These are phyloP conservation scores for Limnomonas spitsbergensis DNA, from an alignment of 139 green algal species.

Conservation along the genomic window DNA sequence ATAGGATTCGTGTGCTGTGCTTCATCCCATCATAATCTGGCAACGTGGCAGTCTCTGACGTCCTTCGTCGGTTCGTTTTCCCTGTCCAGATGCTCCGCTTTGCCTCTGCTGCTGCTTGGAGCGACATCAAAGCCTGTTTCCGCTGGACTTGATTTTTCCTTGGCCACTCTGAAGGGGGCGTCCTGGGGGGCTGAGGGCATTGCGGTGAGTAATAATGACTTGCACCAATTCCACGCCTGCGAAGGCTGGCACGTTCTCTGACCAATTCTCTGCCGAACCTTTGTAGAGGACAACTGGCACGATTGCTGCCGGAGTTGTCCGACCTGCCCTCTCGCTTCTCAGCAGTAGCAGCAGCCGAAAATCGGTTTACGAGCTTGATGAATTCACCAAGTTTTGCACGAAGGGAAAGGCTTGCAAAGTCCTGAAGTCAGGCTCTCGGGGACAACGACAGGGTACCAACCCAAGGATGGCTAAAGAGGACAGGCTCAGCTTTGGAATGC, in stretches of 20 bases:
- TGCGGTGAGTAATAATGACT: background rate
- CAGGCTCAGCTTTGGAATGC: conserved; percentile 2
- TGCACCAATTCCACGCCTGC: background rate
- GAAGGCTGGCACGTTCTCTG: background rate
- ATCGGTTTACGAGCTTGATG: background rate
- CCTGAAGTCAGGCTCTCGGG: background rate
- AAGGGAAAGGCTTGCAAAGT: background rate
- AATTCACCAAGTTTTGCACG: background rate
- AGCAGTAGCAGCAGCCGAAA: background rate
- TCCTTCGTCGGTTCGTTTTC: no score
- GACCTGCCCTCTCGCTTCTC: background rate
- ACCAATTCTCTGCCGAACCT: background rate
- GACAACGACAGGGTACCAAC: no score
- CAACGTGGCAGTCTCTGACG: no score
- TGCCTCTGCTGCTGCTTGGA: background rate
- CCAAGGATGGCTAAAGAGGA: no score
- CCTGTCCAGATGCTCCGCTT: background rate
- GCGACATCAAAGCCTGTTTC: background rate
- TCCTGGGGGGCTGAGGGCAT: background rate
- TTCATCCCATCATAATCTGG: no score
- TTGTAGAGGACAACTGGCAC: background rate
- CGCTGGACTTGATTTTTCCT: background rate
- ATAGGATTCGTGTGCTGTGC: no score
- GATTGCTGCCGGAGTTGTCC: background rate
- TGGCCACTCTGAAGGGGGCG: background rate